These are phyloP conservation scores for Eucalyptus viminalis DNA, from an alignment of 345 rosid species.

Conservation along the genomic window DNA sequence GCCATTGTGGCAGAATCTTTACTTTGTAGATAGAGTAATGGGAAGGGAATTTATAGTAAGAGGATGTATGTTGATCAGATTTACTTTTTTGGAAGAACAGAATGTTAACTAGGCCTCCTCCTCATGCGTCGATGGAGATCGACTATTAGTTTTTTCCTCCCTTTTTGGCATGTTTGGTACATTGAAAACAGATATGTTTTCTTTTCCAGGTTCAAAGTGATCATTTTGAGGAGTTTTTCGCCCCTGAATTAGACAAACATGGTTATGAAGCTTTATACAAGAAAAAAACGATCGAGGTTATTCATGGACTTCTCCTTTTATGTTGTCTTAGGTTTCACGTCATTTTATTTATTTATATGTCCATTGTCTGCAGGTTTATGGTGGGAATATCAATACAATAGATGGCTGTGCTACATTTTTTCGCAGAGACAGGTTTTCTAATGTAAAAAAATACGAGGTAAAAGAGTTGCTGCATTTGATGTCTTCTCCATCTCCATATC, in stretches of 20 bases:
- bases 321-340: neutral
- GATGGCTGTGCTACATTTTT: constrained; percentile 98
- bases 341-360: neutral
- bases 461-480: neutral
- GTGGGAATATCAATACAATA: constrained; percentile 41
- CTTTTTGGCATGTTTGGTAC: neutral
- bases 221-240: constrained; percentile 82
- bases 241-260: constrained; percentile 93
- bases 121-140: neutral
- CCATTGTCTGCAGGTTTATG: constrained; percentile 44
- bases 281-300: constrained; percentile 88
- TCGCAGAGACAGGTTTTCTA: constrained; percentile 89
- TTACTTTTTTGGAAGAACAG: neutral
- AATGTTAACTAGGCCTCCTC: neutral
- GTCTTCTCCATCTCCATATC: neutral
- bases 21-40: neutral
- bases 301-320: neutral
- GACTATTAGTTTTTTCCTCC: neutral
- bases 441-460: constrained; percentile 99
- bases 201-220: constrained; percentile 79
- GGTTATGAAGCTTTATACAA: constrained; percentile 87
- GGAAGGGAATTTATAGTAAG: neutral
- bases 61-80: neutral
- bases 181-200: neutral
- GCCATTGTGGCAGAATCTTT: neutral